Percentiles rank a stretch among this genome's conserved stretches.
Evolutionary conservation across 768 basidiomycete genomes (phyloP).

Genomic region (Lactarius sp.): DNA sequence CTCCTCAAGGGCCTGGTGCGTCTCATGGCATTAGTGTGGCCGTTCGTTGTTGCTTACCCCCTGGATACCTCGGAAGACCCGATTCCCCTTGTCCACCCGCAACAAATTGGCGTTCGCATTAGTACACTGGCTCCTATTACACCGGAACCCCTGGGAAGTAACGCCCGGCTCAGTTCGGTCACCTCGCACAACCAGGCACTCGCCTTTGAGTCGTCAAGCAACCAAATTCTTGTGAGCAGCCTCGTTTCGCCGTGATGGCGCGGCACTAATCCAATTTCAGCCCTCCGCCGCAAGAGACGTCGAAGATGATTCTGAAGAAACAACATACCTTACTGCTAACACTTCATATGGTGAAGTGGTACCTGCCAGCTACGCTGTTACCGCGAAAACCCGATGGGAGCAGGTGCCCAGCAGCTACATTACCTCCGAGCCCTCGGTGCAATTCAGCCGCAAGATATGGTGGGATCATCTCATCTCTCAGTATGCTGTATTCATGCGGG

Average conservation of each 20-base stretch:
- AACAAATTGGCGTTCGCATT: background rate
- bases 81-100: background rate
- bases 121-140: background rate
- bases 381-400: conserved; percentile 5
- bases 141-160: background rate
- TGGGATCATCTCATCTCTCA: conserved; percentile 65
- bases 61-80: background rate
- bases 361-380: background rate
- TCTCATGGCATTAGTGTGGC: background rate
- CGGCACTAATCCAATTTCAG: conserved; percentile 1
- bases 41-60: background rate
- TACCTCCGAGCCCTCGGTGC: conserved; percentile 52
- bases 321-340: background rate
- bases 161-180: background rate
- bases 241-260: background rate
- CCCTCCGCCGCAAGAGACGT: background rate
- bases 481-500: conserved; percentile 35
- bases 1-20: conserved; percentile 1
- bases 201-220: background rate
- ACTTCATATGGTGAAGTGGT: background rate
- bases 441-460: conserved; percentile 70
- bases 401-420: conserved; percentile 21
- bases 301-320: background rate
- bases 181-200: background rate
- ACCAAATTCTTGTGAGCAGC: background rate